These are phyloP conservation scores for Geopyxis carbonaria DNA, from an alignment of 495 filamentous ascomycete genomes.

Conservation along the genomic window DNA sequence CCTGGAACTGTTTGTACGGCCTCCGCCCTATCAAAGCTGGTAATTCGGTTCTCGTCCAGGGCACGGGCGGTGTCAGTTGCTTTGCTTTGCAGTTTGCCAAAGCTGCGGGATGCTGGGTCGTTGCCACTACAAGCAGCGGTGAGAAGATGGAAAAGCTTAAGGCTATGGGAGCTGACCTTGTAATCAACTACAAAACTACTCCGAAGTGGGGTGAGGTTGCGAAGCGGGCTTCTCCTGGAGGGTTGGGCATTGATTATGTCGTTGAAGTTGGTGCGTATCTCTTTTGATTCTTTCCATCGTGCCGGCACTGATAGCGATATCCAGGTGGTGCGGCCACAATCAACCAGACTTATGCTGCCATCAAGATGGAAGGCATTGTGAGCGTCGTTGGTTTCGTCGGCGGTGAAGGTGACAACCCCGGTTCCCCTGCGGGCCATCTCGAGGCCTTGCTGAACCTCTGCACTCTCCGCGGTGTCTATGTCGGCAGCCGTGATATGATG, in stretches of 20 bases:
- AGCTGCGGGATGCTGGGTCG: slow-evolving; percentile 26
- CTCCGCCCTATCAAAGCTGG: slow-evolving; percentile 29
- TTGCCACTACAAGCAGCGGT: slow-evolving; percentile 28
- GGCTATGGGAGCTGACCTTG: slow-evolving; percentile 33
- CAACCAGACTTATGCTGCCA: slow-evolving; percentile 42
- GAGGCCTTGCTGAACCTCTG: slow-evolving; percentile 37
- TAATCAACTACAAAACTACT: slow-evolving; percentile 43
- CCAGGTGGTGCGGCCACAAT: slow-evolving; percentile 38
- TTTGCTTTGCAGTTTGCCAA: slow-evolving; percentile 27
- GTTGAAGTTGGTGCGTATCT: slow-evolving; percentile 40
- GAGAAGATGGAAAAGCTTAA: slow-evolving; percentile 26
- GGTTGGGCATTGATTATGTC: slow-evolving; percentile 49
- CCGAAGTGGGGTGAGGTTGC: slow-evolving; percentile 45
- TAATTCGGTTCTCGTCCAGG: slow-evolving; percentile 23
- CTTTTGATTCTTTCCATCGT: neutral
- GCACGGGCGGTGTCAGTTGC: slow-evolving; percentile 26
- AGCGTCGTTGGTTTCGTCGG: slow-evolving; percentile 50
- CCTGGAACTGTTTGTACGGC: slow-evolving; percentile 27
- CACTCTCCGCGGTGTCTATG: slow-evolving; percentile 43
- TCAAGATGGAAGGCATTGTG: slow-evolving; percentile 52
- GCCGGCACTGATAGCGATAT: neutral
- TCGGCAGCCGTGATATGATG: slow-evolving; percentile 43
- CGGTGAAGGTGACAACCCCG: slow-evolving; percentile 19
- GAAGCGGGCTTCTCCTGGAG: slow-evolving; percentile 41
- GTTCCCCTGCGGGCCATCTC: slow-evolving; percentile 14